Conservation (phyloP, 345 rosid genomes). For the Capsella bursapastoris region DNA sequence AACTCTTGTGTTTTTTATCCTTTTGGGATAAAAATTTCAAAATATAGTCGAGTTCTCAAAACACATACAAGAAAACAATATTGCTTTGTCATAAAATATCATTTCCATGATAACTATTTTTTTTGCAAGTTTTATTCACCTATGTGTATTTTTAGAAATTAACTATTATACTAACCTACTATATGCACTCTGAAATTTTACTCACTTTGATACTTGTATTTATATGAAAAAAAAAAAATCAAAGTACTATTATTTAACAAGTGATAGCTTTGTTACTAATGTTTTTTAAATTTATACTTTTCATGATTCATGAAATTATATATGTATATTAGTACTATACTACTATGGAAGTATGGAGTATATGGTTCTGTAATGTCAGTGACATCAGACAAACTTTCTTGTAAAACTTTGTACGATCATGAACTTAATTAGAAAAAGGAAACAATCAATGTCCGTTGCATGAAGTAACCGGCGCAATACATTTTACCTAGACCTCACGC, state of each 20-base stretch:
- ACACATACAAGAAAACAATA: not conserved
- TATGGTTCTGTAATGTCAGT: too few relatives aligned
- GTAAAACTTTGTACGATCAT: not conserved
- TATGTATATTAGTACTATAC: too few relatives aligned
- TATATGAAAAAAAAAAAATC: not conserved
- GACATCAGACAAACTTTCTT: not conserved
- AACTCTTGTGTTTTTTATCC: not conserved
- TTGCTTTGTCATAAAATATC: not conserved
- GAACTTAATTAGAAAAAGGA: not conserved
- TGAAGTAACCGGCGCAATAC: conserved; percentile 11
- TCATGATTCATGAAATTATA: too few relatives aligned
- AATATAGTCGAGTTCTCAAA: not conserved
- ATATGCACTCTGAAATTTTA: not conserved
- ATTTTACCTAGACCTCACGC: conserved; percentile 26
- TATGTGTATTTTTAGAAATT: not conserved
- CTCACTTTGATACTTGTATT: not conserved
- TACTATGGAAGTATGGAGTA: too few relatives aligned
- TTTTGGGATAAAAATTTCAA: not conserved
- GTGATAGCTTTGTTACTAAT: not conserved
- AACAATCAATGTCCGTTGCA: not conserved
- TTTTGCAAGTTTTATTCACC: not conserved
- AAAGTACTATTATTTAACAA: not conserved
- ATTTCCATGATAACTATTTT: not conserved
- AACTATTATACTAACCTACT: not conserved
- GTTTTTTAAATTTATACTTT: too few relatives aligned